Conservation (phyloP, 495 filamentous ascomycete species). For the Aspergillus affinis region DNA sequence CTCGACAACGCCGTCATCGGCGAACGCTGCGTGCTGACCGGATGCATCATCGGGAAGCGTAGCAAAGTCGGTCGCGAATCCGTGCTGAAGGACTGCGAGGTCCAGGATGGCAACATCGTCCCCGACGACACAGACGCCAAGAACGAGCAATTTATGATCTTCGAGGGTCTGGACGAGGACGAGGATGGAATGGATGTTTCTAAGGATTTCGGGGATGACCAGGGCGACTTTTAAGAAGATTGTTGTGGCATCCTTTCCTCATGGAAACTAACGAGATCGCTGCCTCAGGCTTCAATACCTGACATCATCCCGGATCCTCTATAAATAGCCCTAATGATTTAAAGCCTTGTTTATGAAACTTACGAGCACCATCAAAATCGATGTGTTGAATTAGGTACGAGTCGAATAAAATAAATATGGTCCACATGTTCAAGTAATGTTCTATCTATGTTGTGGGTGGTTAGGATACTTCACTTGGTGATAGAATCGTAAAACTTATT, state of each 20-base stretch:
- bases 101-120: constrained; percentile 83
- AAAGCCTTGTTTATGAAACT: background rate
- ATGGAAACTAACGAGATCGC: background rate
- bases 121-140: constrained; percentile 80
- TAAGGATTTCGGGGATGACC: constrained; percentile 30
- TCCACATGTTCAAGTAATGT: too few species aligned
- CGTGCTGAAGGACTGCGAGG: constrained; percentile 79
- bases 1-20: constrained; percentile 89
- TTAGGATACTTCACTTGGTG: too few species aligned
- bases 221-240: background rate
- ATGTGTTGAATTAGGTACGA: background rate
- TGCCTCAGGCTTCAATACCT: background rate
- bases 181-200: constrained; percentile 38
- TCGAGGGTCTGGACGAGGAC: constrained; percentile 66
- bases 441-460: too few species aligned
- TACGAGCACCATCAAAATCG: background rate
- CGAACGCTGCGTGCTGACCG: constrained; percentile 71
- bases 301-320: background rate
- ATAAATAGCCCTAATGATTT: background rate
- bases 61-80: constrained; percentile 74
- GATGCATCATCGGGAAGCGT: constrained; percentile 76
- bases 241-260: too few species aligned
- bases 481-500: too few species aligned
- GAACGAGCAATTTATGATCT: constrained; percentile 82
- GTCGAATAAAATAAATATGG: too few species aligned